Base-by-base conservation (phyloP, 1,284 basidiomycete genomes). In the Inonotus obliquus region DNA sequence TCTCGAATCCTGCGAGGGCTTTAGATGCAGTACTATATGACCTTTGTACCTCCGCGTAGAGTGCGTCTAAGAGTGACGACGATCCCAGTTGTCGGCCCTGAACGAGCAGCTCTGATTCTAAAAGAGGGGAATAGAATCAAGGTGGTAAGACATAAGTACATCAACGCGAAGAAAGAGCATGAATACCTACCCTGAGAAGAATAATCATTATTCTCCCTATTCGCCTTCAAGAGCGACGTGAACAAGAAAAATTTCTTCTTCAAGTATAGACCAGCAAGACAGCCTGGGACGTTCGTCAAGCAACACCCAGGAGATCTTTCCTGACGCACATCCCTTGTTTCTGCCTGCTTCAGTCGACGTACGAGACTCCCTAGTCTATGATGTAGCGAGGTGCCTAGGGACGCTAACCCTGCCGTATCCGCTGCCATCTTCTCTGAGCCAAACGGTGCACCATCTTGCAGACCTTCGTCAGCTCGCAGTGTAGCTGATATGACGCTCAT, bases 1-100 rank as follows among this genome's bases (percentile, higher is more conserved):
- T 37, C 56, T 49, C 56, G 45, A 48, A 58, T n/a, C 44, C 45
- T 11, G 47, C 37, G 10, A 58, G 56, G 19, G 56, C 29, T 14
- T 47, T 37, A n/a, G 14, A 1, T 11, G 27, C 56, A 3, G 47
- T 35, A 13, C 21, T 35, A 17, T 48, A 48, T 2, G 44, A 38
- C 29, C 32, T 25, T 29, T 45, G 27, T 11, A 35, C 25, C 47
- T 48, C 56, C 4, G 27, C 13, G 23, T 49, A 49, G 29, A 58
- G 19, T 7, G 56, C 17, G 47, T 35, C 27, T 29, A 49, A 25
- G 14, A 48, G n/a, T 1, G 35, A 21, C 2, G 56, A 49, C 2
- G 56, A 49, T 9, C 32, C 9, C 32, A 9, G 9, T 4, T 32
- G 32, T 32, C 9, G 4, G 9, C 9, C 9, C 9, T 9, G 32